Base-by-base conservation (phyloP, 176 grass and related monocot species). In the Canna indica region DNA sequence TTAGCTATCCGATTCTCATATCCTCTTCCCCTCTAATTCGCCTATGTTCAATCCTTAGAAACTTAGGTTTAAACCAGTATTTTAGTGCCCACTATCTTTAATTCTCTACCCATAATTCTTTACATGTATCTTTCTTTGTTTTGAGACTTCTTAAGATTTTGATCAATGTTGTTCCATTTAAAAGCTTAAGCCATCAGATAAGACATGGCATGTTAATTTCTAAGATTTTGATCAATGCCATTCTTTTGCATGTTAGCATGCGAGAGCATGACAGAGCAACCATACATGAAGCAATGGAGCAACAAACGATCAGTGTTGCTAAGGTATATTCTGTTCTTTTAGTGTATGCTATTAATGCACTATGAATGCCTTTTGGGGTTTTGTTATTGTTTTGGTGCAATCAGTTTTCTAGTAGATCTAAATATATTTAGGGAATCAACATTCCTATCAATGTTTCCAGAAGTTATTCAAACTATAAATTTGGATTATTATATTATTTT, bases 231-330 rank as follows among this genome's bases (percentile, higher is more conserved):
- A 38, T 24, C 35, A 20, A 32, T 48, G 5, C n/a, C 18, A 48
- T 70, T 46, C 25, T 28, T 30, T 17, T 70, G 42, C 62, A 70
- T 38, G 50, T 47, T 85, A 96, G 92, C 73, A 96, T 96, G 92
- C 76, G 88, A 68, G 83, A 79, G 63, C 93, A 96, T 87, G 92
- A 96, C 58, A 91, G 93, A 80, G 87, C 93, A 74, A 91, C 93
- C 73, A 96, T 96, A 89, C 93, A 96, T 73, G 93, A 96, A 85
- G 93, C 93, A 69, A 96, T 96, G 88, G 93, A 96, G 65, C 93
- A 96, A 73, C 93, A 96, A 75, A 96, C 93, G 71, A 91, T 96
- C 85, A 96, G 93, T 60, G 73, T 96, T 53, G 93, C 93, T 0
- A 96, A 96, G 93, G 93, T 96, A 86, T 18, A 18, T 50, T 69